Evolutionary conservation across 139 green algal species (phyloP).

Genomic region (Chlorella sorokiniana): DNA sequence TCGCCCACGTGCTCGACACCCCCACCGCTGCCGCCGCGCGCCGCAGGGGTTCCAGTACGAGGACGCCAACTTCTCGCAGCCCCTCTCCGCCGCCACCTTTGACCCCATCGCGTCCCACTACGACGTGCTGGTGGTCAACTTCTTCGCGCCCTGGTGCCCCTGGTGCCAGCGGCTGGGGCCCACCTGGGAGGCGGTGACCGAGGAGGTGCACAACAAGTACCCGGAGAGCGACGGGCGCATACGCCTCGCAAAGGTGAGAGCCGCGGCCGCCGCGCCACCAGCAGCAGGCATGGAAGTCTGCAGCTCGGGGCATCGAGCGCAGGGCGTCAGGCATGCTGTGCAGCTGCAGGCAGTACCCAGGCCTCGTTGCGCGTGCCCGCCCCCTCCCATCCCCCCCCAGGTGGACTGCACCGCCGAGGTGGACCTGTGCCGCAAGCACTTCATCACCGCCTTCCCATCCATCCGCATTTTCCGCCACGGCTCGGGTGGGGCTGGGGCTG

Average conservation of each 20-base stretch:
- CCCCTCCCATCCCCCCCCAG: slow-evolving; percentile 34
- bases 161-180: slow-evolving; percentile 96
- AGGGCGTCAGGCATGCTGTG: no score
- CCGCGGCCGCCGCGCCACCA: no score
- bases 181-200: slow-evolving; percentile 91
- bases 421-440: slow-evolving; percentile 84
- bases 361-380: not conserved
- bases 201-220: slow-evolving; percentile 88
- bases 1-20: not conserved
- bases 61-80: slow-evolving; percentile 61
- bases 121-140: slow-evolving; percentile 90
- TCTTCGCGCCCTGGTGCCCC: slow-evolving; percentile 96
- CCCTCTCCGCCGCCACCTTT: slow-evolving; percentile 56
- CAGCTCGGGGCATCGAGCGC: no score
- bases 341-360: not conserved
- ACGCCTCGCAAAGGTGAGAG: slow-evolving; percentile 86
- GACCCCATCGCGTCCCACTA: slow-evolving; percentile 54
- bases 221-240: slow-evolving; percentile 85
- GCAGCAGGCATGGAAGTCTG: no score
- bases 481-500: slow-evolving; percentile 78
- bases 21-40: not conserved
- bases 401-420: slow-evolving; percentile 90
- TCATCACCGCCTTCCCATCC: slow-evolving; percentile 94
- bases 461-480: slow-evolving; percentile 93
- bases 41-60: slow-evolving; percentile 48